Base-by-base conservation (phyloP, 176 grass and related monocot species). In the Hordeum marinum region DNA sequence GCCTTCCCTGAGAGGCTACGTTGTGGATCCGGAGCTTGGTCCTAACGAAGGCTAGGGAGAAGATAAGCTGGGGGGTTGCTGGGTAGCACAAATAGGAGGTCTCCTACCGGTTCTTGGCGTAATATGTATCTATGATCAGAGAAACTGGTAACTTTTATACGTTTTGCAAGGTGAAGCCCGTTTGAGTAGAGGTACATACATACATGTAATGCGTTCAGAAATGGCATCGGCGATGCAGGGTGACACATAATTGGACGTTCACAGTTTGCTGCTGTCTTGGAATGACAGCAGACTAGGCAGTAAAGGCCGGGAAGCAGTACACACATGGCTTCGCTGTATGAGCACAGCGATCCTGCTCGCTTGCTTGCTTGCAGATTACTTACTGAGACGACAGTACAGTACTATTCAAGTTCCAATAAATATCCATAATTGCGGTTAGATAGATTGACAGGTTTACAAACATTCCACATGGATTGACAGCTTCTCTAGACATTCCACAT, bases 1-100 rank as follows among this genome's bases (percentile, higher is more conserved):
- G 11, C 97, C 97, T 57, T 99, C 97, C 3, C 88, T 99, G 32
- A 89, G 97, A 87, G 84, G 85, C 73, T 98, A 98, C 34, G 92
- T 92, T 13, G 94, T 99, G 43, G 94, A 94, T 86, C 76, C 84
- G 8, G 97, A 95, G 61, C 84, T 89, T n/a, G 88, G 92, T 70
- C 78, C 89, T 24, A 81, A 81, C 63, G 82, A 91, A 76, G 61
- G 70, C 63, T 88, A 91, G 68, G 84, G 21, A 57, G 18, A 57
- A 55, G 73, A 48, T 13, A 84, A 85, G n/a, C 60, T 80, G 39
- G 78, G 67, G 62, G 62, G 68, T 77, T 63, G 63, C 75, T 82
- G 83, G 54, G 31, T 84, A 84, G 85, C 50, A 72, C 23, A 34
- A 87, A 77, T 88, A 84, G 82, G 85, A 21, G 24, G 75, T 88